These are phyloP conservation scores for Nymphaea colorata DNA, from an alignment of 164 flowering plant genomes.

Conservation along the genomic window DNA sequence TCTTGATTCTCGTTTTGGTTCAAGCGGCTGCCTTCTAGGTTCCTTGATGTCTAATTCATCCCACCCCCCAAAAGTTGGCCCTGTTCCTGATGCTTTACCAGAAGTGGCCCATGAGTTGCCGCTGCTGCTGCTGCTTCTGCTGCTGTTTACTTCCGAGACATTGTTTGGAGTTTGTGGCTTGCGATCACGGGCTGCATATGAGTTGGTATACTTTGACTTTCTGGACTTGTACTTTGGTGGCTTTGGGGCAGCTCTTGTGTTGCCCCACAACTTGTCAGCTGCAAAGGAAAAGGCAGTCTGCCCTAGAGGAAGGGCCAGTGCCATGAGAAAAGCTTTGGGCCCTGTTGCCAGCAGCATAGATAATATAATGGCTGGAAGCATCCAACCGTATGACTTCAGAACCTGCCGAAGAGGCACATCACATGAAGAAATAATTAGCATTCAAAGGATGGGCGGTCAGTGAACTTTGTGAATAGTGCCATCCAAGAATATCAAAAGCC, in stretches of 20 bases:
- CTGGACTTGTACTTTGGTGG: constrained; percentile 16
- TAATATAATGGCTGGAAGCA: constrained; percentile 45
- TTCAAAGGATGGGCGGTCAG: too few species aligned
- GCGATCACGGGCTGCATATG: constrained; percentile 5
- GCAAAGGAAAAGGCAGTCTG: constrained; percentile 49
- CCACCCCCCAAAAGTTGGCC: constrained; percentile 76
- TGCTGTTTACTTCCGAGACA: constrained; percentile 6
- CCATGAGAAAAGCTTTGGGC: constrained; percentile 67
- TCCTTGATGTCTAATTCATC: constrained; percentile 49
- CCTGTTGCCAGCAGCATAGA: constrained; percentile 50
- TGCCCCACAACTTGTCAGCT: constrained; percentile 37
- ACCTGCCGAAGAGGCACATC: constrained; percentile 30
- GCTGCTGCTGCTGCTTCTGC: constrained; percentile 16
- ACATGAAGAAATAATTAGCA: not conserved
- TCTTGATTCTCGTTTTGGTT: not conserved
- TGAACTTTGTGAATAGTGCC: too few species aligned
- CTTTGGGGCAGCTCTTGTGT: constrained; percentile 20
- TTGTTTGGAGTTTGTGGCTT: constrained; percentile 11
- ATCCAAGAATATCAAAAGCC: too few species aligned
- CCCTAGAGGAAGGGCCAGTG: constrained; percentile 52
- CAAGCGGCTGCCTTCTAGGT: constrained; percentile 10
- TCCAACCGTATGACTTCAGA: constrained; percentile 60
- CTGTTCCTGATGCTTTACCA: constrained; percentile 19
- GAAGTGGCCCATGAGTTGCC: constrained; percentile 39
- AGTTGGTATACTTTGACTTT: constrained; percentile 20